Percentiles rank a stretch among this genome's conserved stretches.
Evolutionary conservation across 345 rosid genomes (phyloP).

Genomic region (Gossypium ekmanianum): DNA sequence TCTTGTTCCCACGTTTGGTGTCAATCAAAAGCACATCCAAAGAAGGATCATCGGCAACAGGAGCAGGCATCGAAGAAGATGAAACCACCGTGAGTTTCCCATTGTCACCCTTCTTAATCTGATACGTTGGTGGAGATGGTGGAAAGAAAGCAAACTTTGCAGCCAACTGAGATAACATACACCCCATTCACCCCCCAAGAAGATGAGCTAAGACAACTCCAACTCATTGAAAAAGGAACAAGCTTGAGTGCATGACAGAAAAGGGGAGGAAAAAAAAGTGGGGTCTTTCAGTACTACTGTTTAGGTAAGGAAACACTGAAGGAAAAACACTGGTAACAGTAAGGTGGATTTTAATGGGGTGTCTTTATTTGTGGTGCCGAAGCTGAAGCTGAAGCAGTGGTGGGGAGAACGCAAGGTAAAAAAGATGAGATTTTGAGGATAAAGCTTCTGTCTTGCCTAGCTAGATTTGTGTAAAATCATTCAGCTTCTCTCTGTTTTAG

Average conservation of each 20-base stretch:
- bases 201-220: constrained; percentile 16
- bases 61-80: constrained; percentile 59
- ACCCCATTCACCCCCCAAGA: constrained; percentile 62
- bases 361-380: constrained; percentile 3
- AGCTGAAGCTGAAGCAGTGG: neutral
- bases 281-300: neutral
- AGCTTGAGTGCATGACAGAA: constrained; percentile 26
- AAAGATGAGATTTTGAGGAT: neutral
- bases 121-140: constrained; percentile 93
- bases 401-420: neutral
- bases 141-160: constrained; percentile 99
- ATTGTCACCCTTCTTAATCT: constrained; percentile 58
- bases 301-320: neutral
- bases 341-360: neutral
- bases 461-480: constrained; percentile 17
- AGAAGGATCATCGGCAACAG: constrained; percentile 62
- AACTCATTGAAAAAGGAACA: constrained; percentile 35
- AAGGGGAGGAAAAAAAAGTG: neutral
- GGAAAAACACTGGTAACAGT: neutral
- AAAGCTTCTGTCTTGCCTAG: constrained; percentile 13
- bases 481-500: neutral
- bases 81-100: constrained; percentile 66
- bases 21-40: constrained; percentile 70
- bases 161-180: constrained; percentile 86
- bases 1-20: constrained; percentile 75